These are phyloP conservation scores for Candolleomyces eurysporus DNA, from an alignment of 768 basidiomycete genomes.

Conservation along the genomic window DNA sequence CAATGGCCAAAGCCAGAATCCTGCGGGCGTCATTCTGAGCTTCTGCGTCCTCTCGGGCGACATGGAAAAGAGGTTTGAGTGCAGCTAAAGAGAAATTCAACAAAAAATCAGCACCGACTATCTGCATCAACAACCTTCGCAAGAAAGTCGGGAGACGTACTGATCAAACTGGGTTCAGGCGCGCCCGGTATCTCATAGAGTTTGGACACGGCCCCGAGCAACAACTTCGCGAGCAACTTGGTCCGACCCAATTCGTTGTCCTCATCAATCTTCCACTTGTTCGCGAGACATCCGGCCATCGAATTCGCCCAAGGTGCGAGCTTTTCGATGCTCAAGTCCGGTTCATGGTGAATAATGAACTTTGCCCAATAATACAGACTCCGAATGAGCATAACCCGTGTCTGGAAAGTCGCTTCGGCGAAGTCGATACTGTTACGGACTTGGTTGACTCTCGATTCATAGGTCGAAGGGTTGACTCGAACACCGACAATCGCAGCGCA, in stretches of 20 bases:
- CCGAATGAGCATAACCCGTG: constrained; percentile 70
- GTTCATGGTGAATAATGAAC: constrained; percentile 52
- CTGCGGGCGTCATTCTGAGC: constrained; percentile 8
- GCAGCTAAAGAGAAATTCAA: constrained; percentile 5
- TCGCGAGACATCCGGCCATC: constrained; percentile 51
- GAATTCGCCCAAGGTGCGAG: constrained; percentile 63
- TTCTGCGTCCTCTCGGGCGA: constrained; percentile 6
- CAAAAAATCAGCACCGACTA: neutral
- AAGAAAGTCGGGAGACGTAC: constrained; percentile 8
- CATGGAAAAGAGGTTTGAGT: constrained; percentile 15
- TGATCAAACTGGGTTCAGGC: constrained; percentile 15
- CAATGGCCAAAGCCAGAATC: constrained; percentile 55
- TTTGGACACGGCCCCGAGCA: neutral
- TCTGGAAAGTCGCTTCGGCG: constrained; percentile 56
- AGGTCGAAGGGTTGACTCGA: constrained; percentile 54
- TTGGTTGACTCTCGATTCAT: constrained; percentile 55
- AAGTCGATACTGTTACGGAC: constrained; percentile 70
- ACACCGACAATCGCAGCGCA: constrained; percentile 69
- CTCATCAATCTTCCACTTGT: constrained; percentile 44
- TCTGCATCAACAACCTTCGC: neutral
- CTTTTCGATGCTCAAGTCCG: constrained; percentile 42
- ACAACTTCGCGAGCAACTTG: neutral
- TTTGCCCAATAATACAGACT: constrained; percentile 71
- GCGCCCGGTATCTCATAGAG: neutral
- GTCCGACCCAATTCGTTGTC: too few relatives aligned